phyloP scores from a whole-genome alignment of 805 yeast species.

The Candida ovalis region DNA sequence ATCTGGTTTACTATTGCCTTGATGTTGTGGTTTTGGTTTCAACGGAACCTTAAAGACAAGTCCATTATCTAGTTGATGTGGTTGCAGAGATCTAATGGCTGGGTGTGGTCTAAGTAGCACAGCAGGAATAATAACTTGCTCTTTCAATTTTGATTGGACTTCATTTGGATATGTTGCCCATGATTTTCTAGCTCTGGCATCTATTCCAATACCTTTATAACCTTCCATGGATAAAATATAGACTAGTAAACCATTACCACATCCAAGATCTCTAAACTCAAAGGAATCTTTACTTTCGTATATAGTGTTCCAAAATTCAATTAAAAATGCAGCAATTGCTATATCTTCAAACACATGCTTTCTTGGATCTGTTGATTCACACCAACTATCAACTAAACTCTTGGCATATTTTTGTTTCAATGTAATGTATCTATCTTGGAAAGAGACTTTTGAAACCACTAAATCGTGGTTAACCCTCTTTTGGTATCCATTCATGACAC shows the following conservation, averaged over 20 bases:
- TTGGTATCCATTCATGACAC: slow-evolving; percentile 79
- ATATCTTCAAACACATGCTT: slow-evolving; percentile 96
- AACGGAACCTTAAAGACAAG: slow-evolving; percentile 53
- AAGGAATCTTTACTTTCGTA: slow-evolving; percentile 39
- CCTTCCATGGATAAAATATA: slow-evolving; percentile 77
- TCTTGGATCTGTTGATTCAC: slow-evolving; percentile 90
- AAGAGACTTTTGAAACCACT: slow-evolving; percentile 75
- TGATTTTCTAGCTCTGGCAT: slow-evolving; percentile 84
- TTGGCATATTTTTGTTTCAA: slow-evolving; percentile 82
- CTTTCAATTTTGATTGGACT: slow-evolving; percentile 55
- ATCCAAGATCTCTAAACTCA: slow-evolving; percentile 85
- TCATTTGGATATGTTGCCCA: slow-evolving; percentile 75
- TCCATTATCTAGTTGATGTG: slow-evolving; percentile 58
- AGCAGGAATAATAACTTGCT: slow-evolving; percentile 82
- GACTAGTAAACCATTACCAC: slow-evolving; percentile 90
- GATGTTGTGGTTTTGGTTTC: slow-evolving; percentile 22
- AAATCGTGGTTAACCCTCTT: slow-evolving; percentile 86
- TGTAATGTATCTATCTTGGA: slow-evolving; percentile 76
- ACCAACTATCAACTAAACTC: slow-evolving; percentile 74
- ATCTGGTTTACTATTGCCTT: slow-evolving; percentile 13
- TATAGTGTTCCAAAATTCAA: slow-evolving; percentile 73
- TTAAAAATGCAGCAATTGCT: slow-evolving; percentile 90
- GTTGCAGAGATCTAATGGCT: slow-evolving; percentile 47
- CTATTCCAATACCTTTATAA: slow-evolving; percentile 77
- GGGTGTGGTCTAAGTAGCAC: slow-evolving; percentile 70